These are phyloP conservation scores for Sophora flavescens DNA, from an alignment of 306 rosid genomes.

Conservation along the genomic window DNA sequence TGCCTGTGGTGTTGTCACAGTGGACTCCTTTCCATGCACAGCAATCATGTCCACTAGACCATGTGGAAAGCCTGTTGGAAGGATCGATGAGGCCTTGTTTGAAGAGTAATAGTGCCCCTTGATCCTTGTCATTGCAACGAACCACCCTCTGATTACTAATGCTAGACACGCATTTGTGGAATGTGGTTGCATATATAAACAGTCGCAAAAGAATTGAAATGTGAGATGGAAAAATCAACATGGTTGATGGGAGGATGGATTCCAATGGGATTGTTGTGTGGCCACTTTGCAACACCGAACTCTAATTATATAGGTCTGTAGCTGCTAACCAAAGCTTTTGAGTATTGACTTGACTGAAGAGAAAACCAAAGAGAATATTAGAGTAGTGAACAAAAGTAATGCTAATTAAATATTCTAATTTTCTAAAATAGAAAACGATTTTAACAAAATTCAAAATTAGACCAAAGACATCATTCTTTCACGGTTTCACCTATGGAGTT, in stretches of 20 bases:
- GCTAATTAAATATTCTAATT: too few species aligned
- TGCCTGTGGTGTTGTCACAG: neutral
- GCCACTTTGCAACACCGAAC: too few species aligned
- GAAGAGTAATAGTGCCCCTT: neutral
- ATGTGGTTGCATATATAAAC: neutral
- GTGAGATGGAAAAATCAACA: neutral
- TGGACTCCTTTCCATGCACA: constrained; percentile 32
- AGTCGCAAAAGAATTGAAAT: neutral
- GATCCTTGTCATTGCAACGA: constrained; percentile 1
- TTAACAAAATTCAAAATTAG: too few species aligned
- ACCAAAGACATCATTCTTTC: too few species aligned
- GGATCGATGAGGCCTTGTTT: neutral
- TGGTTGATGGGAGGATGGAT: neutral
- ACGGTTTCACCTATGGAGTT: too few species aligned
- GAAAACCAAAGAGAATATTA: too few species aligned
- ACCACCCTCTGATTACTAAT: neutral
- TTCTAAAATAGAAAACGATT: too few species aligned
- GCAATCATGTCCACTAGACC: constrained; percentile 23
- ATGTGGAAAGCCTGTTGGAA: neutral
- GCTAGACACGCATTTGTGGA: neutral
- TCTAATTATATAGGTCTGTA: too few species aligned
- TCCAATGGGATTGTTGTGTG: too few species aligned
- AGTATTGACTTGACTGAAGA: too few species aligned
- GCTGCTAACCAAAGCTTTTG: too few species aligned
- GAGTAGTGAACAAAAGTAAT: too few species aligned